Evolutionary conservation across 1,284 basidiomycete species (phyloP).

Genomic region (Porodaedalea pini): DNA sequence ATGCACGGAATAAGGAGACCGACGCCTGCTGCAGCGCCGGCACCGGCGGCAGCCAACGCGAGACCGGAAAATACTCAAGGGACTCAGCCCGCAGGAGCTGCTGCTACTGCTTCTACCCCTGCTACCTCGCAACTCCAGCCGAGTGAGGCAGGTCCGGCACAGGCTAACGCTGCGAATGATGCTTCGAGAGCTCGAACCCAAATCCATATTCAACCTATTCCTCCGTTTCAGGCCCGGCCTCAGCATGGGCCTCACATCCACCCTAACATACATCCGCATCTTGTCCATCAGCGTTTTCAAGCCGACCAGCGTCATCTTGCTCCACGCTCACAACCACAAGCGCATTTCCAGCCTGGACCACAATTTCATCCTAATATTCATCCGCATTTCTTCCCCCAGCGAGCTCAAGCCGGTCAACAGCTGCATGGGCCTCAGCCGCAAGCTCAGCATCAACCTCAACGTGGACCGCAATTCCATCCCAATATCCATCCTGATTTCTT

Average conservation of each 20-base stretch:
- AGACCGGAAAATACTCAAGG: no score
- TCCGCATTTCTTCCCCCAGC: no score
- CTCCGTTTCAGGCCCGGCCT: not conserved
- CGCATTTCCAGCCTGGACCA: constrained; percentile 12
- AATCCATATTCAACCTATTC: not conserved
- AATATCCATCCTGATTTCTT: not conserved
- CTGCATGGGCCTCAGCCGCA: not conserved
- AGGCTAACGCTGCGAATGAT: not conserved
- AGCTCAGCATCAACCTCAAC: constrained; percentile 6
- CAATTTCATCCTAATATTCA: constrained; percentile 9
- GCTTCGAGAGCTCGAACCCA: not conserved
- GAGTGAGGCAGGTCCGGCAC: not conserved
- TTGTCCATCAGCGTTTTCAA: no score
- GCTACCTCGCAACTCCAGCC: not conserved
- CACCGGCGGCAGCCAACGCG: not conserved
- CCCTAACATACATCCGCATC: not conserved
- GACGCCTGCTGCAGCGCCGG: not conserved
- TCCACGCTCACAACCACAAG: not conserved
- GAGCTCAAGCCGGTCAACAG: constrained; percentile 7
- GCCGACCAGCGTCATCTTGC: not conserved
- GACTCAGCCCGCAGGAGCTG: no score
- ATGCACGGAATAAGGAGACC: not conserved
- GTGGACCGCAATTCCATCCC: constrained; percentile 11
- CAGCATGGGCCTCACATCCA: not conserved
- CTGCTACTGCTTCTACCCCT: no score